Base-by-base conservation (phyloP, 2,329 filamentous ascomycete genomes). In the Calycina marina region DNA sequence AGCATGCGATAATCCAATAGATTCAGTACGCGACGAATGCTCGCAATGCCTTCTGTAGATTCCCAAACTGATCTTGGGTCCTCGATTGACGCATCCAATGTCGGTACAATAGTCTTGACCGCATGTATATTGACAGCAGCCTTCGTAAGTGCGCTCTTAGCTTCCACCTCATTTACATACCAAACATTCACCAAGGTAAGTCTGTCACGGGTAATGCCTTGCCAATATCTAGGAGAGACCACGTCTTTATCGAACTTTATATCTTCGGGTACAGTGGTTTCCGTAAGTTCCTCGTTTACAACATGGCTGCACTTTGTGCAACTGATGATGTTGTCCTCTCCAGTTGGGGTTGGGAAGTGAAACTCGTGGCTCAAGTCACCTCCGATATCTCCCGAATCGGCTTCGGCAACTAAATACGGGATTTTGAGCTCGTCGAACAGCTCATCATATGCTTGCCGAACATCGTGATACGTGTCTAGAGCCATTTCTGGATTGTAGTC, bases 381-480 rank as follows among this genome's bases (percentile, higher is more conserved):
- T 18, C 90, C 90, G 71, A 98, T 98, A 43, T 84, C 82, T n/a
- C 90, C 90, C 1, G 88, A 94, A 53, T 86, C 86, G 5, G 90
- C 90, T 45, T 83, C 74, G 2, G 88, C 88, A 13, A 92, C 76
- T 1, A 93, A 55, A 43, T 90, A 83, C 0, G 84, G 84, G 10
- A 98, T 55, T 43, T 77, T 84, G 18, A 98, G 62, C 37, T 92
- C 82, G 27, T 80, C 60, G 47, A 98, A 92, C 31, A 98, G 69
- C 12, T 65, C 65, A 9, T 62, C 64, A 52, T 98, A 98, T 2
- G 79, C 78, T 22, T 56, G 54, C 30, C 79, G 72, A 3, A 93
- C 84, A 25, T 74, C 59, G 5, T 71, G 57, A 45, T 98, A 98
- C 0, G 88, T 93, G 30, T 69, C 58, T n/a, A 86, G 60, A 2